Conservation (phyloP, 768 basidiomycete species). For the Mycena pura region DNA sequence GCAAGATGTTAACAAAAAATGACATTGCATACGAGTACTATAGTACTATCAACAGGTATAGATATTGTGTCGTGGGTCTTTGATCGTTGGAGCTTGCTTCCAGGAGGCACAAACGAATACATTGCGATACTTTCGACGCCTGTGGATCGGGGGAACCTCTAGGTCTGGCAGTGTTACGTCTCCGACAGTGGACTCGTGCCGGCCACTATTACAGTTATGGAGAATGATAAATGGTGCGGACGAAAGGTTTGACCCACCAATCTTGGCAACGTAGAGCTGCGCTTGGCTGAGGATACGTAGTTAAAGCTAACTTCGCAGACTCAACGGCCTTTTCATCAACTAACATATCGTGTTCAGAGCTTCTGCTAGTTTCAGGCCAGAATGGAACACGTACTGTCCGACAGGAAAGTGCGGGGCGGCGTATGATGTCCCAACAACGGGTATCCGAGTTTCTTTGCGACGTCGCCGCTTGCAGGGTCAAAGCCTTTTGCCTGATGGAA, state of each 20-base stretch:
- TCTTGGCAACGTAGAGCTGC: background rate
- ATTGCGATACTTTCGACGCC: slow-evolving; percentile 5
- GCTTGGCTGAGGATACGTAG: slow-evolving; percentile 1
- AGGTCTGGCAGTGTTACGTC: background rate
- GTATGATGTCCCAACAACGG: background rate
- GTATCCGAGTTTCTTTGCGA: background rate
- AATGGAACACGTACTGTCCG: background rate
- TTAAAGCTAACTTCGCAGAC: background rate
- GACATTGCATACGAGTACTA: too few relatives aligned
- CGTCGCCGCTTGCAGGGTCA: background rate
- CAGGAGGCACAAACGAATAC: slow-evolving; percentile 6
- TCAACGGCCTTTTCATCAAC: background rate
- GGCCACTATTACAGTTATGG: background rate
- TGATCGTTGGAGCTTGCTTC: too few relatives aligned
- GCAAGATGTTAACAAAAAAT: too few relatives aligned
- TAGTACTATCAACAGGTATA: too few relatives aligned
- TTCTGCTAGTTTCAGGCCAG: too few relatives aligned
- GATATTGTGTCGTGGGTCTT: too few relatives aligned
- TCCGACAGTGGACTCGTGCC: background rate
- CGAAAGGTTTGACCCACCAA: background rate
- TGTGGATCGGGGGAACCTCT: slow-evolving; percentile 8
- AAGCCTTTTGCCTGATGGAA: slow-evolving; percentile 1
- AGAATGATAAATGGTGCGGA: background rate
- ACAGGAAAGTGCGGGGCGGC: background rate
- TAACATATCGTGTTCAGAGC: background rate